phyloP scores from a whole-genome alignment of 257 asterid species.

The Solanum arcanum region DNA sequence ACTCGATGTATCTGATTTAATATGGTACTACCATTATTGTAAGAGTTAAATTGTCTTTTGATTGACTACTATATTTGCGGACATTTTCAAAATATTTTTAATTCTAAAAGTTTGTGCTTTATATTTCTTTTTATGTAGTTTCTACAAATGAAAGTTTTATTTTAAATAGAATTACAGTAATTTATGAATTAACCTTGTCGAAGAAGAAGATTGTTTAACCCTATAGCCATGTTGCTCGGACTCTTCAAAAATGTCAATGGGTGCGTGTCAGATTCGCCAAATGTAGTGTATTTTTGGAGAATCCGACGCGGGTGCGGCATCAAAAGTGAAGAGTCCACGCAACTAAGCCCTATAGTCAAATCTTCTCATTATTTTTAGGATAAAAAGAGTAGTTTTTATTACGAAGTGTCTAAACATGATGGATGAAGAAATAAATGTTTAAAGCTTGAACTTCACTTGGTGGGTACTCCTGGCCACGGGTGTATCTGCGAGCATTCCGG shows the following conservation, averaged over 20 bases:
- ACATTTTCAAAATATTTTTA: background rate
- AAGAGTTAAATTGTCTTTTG: background rate
- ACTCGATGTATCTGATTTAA: background rate
- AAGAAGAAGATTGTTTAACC: background rate
- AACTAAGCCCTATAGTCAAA: background rate
- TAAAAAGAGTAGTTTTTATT: background rate
- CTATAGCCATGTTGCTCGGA: too few relatives aligned
- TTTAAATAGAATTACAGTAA: background rate
- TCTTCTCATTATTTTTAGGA: background rate
- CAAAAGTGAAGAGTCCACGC: too few relatives aligned
- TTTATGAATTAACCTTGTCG: background rate
- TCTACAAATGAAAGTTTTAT: background rate
- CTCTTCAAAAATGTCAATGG: too few relatives aligned
- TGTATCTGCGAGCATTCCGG: background rate
- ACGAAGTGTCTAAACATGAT: background rate
- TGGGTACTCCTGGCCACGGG: background rate
- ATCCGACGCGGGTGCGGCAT: too few relatives aligned
- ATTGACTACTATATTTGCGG: background rate
- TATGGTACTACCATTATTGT: background rate
- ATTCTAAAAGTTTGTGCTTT: background rate
- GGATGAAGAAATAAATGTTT: background rate
- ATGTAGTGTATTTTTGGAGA: too few relatives aligned
- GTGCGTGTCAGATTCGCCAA: too few relatives aligned
- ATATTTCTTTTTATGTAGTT: background rate
- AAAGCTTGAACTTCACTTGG: background rate